These are phyloP conservation scores for Lithospermum erythrorhizon DNA, from an alignment of 257 asterid genomes.

Conservation along the genomic window DNA sequence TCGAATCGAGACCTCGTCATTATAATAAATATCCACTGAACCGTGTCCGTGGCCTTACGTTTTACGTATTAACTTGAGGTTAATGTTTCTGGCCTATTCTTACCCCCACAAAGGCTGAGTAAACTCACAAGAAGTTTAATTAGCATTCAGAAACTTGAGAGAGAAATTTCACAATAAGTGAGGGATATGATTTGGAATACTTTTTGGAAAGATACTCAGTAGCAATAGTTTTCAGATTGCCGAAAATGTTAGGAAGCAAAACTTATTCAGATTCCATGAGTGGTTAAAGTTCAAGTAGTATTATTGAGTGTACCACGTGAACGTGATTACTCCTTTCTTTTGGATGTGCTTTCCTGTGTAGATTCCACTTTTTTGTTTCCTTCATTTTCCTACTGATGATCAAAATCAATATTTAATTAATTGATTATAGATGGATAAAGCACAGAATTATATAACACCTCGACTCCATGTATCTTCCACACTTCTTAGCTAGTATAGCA, in stretches of 20 bases:
- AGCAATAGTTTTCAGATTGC: background rate
- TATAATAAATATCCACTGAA: too few relatives aligned
- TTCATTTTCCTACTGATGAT: background rate
- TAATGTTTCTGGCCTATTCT: background rate
- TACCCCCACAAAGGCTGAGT: background rate
- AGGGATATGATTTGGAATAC: background rate
- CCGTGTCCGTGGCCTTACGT: too few relatives aligned
- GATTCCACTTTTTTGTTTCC: background rate
- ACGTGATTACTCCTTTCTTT: background rate
- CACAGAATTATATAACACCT: too few relatives aligned
- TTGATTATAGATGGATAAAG: too few relatives aligned
- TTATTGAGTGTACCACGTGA: background rate
- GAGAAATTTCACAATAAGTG: background rate
- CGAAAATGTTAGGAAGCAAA: background rate
- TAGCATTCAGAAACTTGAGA: background rate
- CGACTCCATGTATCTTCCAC: too few relatives aligned
- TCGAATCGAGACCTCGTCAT: too few relatives aligned
- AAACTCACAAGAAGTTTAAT: background rate
- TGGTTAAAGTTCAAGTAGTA: background rate
- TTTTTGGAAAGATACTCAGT: background rate
- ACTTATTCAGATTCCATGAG: background rate
- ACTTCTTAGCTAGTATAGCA: too few relatives aligned
- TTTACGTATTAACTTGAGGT: background rate
- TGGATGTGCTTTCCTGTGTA: background rate
- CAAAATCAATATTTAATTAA: too few relatives aligned